These are phyloP conservation scores for Diphasiastrum complanatum DNA, from an alignment of 83 land plant genomes.

Conservation along the genomic window DNA sequence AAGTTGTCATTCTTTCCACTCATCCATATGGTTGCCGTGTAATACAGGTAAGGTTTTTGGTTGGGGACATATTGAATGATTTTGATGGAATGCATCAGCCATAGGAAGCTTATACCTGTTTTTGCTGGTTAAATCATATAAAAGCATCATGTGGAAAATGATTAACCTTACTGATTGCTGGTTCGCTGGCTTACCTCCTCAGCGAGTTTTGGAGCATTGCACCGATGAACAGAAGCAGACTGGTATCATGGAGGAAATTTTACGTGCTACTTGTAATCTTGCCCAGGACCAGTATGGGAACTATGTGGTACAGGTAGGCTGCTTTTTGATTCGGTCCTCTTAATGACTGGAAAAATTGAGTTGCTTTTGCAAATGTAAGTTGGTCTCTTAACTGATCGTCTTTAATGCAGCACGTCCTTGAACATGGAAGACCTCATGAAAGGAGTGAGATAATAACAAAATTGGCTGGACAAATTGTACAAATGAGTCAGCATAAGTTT, in stretches of 20 bases:
- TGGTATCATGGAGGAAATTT: conserved; percentile 9
- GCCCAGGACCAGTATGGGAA: conserved; percentile 15
- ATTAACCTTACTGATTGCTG: neutral
- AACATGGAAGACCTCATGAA: conserved; percentile 7
- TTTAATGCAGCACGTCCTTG: conserved; percentile 2
- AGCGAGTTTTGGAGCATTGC: conserved; percentile 17
- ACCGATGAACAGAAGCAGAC: conserved; percentile 12
- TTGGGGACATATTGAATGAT: neutral
- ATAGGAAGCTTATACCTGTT: too few relatives aligned
- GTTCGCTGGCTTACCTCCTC: too few relatives aligned
- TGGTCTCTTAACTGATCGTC: neutral
- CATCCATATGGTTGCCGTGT: conserved; percentile 19
- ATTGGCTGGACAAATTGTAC: conserved; percentile 6
- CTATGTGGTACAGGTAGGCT: conserved; percentile 4
- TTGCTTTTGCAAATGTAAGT: neutral
- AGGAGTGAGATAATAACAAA: conserved; percentile 12
- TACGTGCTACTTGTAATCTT: conserved; percentile 1
- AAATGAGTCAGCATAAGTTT: too few relatives aligned
- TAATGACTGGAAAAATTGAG: neutral
- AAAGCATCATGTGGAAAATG: neutral
- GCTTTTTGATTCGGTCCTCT: neutral
- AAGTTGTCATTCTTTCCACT: conserved; percentile 7
- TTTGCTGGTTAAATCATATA: neutral
- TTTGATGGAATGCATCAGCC: too few relatives aligned
- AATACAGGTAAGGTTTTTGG: neutral